Evolutionary conservation across 23 red algal species (phyloP), one percentile per base, ranked within the genome.

Genomic region (Gracilariopsis chorda): DNA sequence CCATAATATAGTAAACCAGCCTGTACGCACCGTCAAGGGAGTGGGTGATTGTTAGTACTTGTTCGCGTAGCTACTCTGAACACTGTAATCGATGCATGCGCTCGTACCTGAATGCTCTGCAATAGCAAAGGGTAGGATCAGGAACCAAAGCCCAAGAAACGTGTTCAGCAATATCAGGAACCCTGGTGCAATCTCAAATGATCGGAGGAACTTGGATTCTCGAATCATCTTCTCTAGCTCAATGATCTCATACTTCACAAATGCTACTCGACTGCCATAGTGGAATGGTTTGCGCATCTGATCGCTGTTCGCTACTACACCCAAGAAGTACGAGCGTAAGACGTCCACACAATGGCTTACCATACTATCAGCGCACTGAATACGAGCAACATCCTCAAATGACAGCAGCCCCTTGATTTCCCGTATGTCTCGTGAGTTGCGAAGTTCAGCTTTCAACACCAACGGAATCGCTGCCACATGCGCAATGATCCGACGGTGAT

Each of bases 1-100:
- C 82, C 82, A 87, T 30, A 87, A 55, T 19, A 87, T 87, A 7
- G 82, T 87, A 17, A 87, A 87, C 82, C 82, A 87, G 32, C 82
- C 82, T 70, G n/a, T 87, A 42, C 29, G 19, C 19, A 61, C 43
- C 25, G 9, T 23, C 11, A 45, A 30, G 41, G 41, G 59, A 63
- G 76, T 2, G 14, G 44, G 9, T 20, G 1, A 60, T 35, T 9
- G 4, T 27, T 51, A 8, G 10, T 13, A 41, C 19, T 28, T 17
- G 13, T 19, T 5, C 20, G 56, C 19, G 21, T 42, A 14, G 9
- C 25, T 14, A 17, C 27, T 63, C 11, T 63, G 58, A 0, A 63
- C 7, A 63, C 10, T 63, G 25, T 30, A 63, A 13, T 23, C 49
- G 14, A n/a, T n/a, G 44, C 6, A 36, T 7, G 10, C 7, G 27